Evolutionary conservation across 495 filamentous ascomycete species (phyloP), one percentile per base, ranked within the genome.

Genomic region (Aspergillus sclerotioniger): DNA sequence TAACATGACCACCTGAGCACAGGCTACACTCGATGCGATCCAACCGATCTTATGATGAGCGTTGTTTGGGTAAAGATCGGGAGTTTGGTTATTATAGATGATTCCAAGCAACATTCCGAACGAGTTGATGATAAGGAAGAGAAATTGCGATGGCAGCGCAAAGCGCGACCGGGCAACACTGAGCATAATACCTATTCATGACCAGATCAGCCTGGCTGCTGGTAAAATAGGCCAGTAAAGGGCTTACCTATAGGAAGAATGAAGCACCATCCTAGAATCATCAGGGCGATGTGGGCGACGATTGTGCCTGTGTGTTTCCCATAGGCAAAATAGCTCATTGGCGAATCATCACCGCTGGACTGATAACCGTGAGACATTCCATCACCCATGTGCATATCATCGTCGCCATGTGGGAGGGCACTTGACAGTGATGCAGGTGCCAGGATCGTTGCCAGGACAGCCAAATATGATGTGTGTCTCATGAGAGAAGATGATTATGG

Each of bases 21-120:
- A 73, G 10, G 88, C 76, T 13, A 91, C 77, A 76, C 83, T 88
- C 9, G 89, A 92, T 29, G 88, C 79, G 39, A 90, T 76, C 94
- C 94, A 98, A 32, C 94, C 94, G 51, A 94, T 80, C 71, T 88
- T 92, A 72, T 91, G 87, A 67, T 98, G 95, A 6, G 88, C 83
- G 67, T 96, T 96, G 66, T 90, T 88, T 49, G 85, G 82, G 67
- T 97, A 98, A 0, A 98, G 75, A 68, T 97, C 90, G 3, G 92
- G 92, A 0, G 91, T 96, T 47, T 82, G 84, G 61, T 79, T 79
- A 68, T 92, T 90, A 75, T 96, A 96, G 19, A 94, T 76, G 53
- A 87, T 82, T 3, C 85, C 88, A 39, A 92, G 64, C 25, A 95
- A 66, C 53, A 95, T 61, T 37, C 88, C 91, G 13, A 88, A 62